Base-by-base conservation (phyloP, 306 rosid genomes). In the Pueraria montana region DNA sequence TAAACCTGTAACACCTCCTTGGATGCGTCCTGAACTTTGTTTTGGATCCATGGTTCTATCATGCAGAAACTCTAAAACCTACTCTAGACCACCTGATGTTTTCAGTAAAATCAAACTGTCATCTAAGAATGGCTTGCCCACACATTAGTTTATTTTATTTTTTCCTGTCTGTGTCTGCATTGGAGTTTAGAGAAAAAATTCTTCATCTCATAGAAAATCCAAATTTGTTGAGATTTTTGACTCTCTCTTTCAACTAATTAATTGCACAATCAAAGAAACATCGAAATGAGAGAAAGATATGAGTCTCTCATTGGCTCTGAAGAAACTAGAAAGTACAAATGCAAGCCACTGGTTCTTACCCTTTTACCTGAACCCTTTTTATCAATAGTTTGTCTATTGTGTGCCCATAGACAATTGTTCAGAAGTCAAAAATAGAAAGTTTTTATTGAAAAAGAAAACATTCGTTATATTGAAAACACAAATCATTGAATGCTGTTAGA, bases 1-100 rank as follows among this genome's bases (percentile, higher is more conserved):
- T 56, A 21, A 74, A 55, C 14, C 43, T 75, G 72, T 63, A 45
- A 63, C 24, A 48, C 34, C 81, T 77, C 23, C 20, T 43, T n/a
- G 45, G 30, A 21, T 20, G n/a, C 26, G 36, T 16, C 27, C 58
- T 59, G 58, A 45, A 76, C 72, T 18, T 7, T 46, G 50, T 55
- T 46, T 77, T 30, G 49, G 67, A 70, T 43, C 34, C 11, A 24
- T 9, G 6, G 62, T 30, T 56, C 73, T 77, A 63, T 46, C 43
- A 63, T 63, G 69, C 21, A 30, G 23, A 30, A 46, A 24, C 40
- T 70, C 7, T 42, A 40, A 58, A 23, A 16, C 70, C 70, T 16
- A 23, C 6, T 16, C 8, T 17, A 14, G 27, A 40, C 13, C 55
- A 34, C 69, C 42, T 58, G 34, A 20, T 2, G 5, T 21, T 38